phyloP scores from a whole-genome alignment of 2,329 filamentous ascomycete genomes.

The Lachnellula willkommii region DNA sequence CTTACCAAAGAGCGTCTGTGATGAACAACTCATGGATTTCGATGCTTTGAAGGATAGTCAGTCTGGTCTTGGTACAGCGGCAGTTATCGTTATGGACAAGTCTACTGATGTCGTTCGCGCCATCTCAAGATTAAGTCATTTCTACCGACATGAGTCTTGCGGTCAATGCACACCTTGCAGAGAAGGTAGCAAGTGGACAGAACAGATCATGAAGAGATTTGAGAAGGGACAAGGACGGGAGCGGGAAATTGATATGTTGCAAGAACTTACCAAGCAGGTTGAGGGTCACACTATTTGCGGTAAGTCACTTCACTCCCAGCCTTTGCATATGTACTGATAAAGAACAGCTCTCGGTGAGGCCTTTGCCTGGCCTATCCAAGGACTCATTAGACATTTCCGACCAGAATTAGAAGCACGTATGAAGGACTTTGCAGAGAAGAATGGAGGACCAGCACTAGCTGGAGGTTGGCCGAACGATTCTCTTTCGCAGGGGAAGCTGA shows the following conservation, averaged over 20 bases:
- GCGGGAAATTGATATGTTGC: conserved; percentile 98
- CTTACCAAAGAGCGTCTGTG: conserved; percentile 81
- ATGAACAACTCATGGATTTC: conserved; percentile 98
- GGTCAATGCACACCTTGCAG: conserved; percentile 99
- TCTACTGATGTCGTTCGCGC: conserved; percentile 91
- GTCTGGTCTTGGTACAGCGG: conserved; percentile 92
- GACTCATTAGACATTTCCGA: conserved; percentile 95
- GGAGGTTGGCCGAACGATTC: conserved; percentile 83
- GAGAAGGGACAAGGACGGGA: conserved; percentile 83
- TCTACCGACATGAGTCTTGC: conserved; percentile 98
- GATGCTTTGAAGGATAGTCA: conserved; percentile 97
- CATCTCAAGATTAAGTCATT: conserved; percentile 87
- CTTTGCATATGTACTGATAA: background rate
- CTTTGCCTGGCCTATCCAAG: conserved; percentile 97
- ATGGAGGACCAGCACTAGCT: conserved; percentile 69
- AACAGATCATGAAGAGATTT: conserved; percentile 97
- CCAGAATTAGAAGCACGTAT: conserved; percentile 92
- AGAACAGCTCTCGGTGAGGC: conserved; percentile 78
- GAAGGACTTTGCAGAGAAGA: conserved; percentile 67
- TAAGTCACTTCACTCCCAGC: conserved; percentile 40
- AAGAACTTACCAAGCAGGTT: conserved; percentile 98
- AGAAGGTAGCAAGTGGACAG: conserved; percentile 97
- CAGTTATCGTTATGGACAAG: conserved; percentile 99
- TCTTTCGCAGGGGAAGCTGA: conserved; percentile 70
- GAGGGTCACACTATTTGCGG: conserved; percentile 98